Evolutionary conservation across 2,329 filamentous ascomycete genomes (phyloP).

Genomic region (Stemphylium beticola): DNA sequence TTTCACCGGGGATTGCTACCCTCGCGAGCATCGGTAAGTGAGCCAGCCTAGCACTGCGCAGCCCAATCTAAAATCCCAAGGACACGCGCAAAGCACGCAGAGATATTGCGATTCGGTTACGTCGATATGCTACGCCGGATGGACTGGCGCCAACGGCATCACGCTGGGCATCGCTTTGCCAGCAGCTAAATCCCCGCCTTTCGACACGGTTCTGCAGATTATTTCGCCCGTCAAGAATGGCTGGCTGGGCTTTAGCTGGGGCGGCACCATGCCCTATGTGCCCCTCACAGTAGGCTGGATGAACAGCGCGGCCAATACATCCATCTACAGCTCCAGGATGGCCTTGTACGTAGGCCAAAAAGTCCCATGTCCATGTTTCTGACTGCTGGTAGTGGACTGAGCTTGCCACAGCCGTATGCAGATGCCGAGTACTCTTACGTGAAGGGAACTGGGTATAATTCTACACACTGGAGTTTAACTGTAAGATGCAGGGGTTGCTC

Average conservation of each 20-base stretch:
- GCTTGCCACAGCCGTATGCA: conserved; percentile 35
- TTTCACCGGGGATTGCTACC: conserved; percentile 8
- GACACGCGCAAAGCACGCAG: conserved; percentile 21
- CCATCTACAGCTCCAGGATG: conserved; percentile 53
- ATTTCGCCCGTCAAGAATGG: conserved; percentile 53
- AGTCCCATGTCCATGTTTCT: neutral
- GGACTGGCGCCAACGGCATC: conserved; percentile 47
- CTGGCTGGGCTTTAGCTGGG: conserved; percentile 59
- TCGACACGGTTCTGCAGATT: conserved; percentile 55
- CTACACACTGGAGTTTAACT: conserved; percentile 42
- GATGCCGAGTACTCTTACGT: conserved; percentile 38
- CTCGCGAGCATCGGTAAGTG: conserved; percentile 22
- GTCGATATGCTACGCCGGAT: conserved; percentile 53
- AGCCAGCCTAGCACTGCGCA: neutral
- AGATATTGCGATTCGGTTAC: conserved; percentile 34
- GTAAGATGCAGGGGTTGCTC: conserved; percentile 41
- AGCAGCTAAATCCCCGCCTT: conserved; percentile 35
- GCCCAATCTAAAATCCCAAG: conserved; percentile 8
- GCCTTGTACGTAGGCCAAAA: conserved; percentile 34
- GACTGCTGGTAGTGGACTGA: conserved; percentile 23
- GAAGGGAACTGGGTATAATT: conserved; percentile 40
- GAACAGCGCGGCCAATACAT: conserved; percentile 48
- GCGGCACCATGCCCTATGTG: conserved; percentile 58
- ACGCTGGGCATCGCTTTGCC: conserved; percentile 48
- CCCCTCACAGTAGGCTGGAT: conserved; percentile 56